Conservation (phyloP, 768 basidiomycete species). For the Termitomyces sp. region DNA sequence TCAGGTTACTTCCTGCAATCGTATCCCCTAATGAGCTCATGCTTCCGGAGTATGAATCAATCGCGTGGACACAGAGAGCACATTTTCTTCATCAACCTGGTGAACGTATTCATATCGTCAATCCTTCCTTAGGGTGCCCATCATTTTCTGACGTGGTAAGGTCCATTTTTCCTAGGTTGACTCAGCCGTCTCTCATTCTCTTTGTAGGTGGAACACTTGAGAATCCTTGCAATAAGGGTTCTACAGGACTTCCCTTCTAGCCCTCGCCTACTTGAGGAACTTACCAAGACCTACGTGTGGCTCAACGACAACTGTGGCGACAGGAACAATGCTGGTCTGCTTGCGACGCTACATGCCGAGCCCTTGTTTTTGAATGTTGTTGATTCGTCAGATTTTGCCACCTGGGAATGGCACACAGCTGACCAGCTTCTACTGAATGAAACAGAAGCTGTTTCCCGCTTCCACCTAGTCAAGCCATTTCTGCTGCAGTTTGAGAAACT, state of each 20-base stretch:
- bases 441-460: constrained; percentile 22
- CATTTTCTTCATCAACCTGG: constrained; percentile 25
- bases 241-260: constrained; percentile 22
- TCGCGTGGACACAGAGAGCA: constrained; percentile 51
- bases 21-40: constrained; percentile 38
- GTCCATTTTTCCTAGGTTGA: constrained; percentile 2
- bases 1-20: constrained; percentile 25
- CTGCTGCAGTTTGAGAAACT: constrained; percentile 28
- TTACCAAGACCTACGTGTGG: constrained; percentile 41
- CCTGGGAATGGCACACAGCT: constrained; percentile 39
- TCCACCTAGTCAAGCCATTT: constrained; percentile 30
- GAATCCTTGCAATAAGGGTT: constrained; percentile 26
- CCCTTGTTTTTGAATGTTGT: constrained; percentile 45
- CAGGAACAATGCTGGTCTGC: constrained; percentile 9
- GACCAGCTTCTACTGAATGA: constrained; percentile 35
- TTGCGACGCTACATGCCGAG: constrained; percentile 18
- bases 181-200: not conserved
- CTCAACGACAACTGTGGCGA: constrained; percentile 26
- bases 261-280: constrained; percentile 29
- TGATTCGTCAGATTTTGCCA: constrained; percentile 22
- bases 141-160: constrained; percentile 40
- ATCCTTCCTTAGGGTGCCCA: constrained; percentile 37
- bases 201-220: constrained; percentile 38
- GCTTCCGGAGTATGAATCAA: constrained; percentile 30
- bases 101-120: constrained; percentile 27